phyloP scores from a whole-genome alignment of 305 asterid genomes.

The Fraxinus greggii region DNA sequence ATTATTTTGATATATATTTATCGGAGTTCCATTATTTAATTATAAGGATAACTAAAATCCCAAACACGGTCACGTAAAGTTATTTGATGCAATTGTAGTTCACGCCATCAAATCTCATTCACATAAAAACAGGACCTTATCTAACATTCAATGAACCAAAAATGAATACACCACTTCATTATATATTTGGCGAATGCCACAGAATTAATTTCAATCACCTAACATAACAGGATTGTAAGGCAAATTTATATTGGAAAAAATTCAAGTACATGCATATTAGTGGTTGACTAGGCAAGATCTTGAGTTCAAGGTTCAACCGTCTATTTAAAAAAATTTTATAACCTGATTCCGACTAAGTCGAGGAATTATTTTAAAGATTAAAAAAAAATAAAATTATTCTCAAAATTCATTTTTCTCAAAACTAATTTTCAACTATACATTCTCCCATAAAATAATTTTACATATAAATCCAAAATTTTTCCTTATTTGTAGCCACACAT shows the following conservation, averaged over 20 bases:
- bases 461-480: too few species aligned
- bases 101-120: background rate
- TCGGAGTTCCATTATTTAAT: background rate
- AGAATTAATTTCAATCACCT: conserved; percentile 4
- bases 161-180: background rate
- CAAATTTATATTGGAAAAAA: background rate
- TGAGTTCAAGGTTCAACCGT: background rate
- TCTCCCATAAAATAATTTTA: too few species aligned
- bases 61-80: background rate
- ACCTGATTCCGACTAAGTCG: background rate
- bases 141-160: conserved; percentile 13
- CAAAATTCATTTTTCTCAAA: too few species aligned
- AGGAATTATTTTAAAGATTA: background rate
- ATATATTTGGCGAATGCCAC: conserved; percentile 6
- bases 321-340: background rate
- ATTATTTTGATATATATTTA: too few species aligned
- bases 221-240: background rate
- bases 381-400: too few species aligned
- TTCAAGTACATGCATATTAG: background rate
- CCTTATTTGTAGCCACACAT: too few species aligned
- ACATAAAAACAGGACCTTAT: background rate
- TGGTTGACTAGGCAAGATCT: background rate
- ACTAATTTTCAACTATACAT: too few species aligned
- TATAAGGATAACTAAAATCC: background rate
- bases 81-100: background rate